These are phyloP conservation scores for Paramecium primaurelia DNA, from an alignment of 73 alveolate genomes.

Conservation along the genomic window DNA sequence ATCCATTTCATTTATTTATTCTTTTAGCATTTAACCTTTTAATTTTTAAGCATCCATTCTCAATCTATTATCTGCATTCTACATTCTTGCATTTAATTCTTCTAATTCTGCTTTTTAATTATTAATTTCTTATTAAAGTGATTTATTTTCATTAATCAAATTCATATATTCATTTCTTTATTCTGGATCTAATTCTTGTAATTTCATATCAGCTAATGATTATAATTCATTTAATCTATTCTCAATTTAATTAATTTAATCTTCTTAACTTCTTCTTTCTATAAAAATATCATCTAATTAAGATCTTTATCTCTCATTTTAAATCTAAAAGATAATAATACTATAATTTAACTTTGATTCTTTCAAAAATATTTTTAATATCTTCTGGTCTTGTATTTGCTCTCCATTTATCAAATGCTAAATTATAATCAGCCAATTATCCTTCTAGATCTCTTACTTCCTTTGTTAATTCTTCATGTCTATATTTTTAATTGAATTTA, in stretches of 20 bases:
- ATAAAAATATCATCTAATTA: constrained; percentile 88
- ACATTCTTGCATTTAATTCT: constrained; percentile 78
- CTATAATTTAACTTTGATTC: neutral
- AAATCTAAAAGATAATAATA: constrained; percentile 73
- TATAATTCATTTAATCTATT: constrained; percentile 80
- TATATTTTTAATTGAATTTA: neutral
- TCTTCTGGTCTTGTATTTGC: constrained; percentile 95
- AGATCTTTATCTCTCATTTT: constrained; percentile 88
- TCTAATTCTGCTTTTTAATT: constrained; percentile 82
- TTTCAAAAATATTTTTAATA: constrained; percentile 84
- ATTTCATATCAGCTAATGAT: constrained; percentile 83
- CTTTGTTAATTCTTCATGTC: constrained; percentile 91
- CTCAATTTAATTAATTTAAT: constrained; percentile 80
- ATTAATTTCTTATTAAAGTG: constrained; percentile 75
- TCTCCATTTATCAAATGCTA: constrained; percentile 95
- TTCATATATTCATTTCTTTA: constrained; percentile 87
- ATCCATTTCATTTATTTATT: constrained; percentile 74
- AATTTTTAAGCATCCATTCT: constrained; percentile 87
- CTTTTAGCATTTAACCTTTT: constrained; percentile 92
- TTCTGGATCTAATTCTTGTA: constrained; percentile 94
- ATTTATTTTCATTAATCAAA: constrained; percentile 84
- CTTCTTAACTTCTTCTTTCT: constrained; percentile 90
- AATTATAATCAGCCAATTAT: constrained; percentile 97
- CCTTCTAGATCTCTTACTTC: constrained; percentile 98
- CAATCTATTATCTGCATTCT: constrained; percentile 85